Base-by-base conservation (phyloP, 768 basidiomycete genomes). In the Mycena alexandri region DNA sequence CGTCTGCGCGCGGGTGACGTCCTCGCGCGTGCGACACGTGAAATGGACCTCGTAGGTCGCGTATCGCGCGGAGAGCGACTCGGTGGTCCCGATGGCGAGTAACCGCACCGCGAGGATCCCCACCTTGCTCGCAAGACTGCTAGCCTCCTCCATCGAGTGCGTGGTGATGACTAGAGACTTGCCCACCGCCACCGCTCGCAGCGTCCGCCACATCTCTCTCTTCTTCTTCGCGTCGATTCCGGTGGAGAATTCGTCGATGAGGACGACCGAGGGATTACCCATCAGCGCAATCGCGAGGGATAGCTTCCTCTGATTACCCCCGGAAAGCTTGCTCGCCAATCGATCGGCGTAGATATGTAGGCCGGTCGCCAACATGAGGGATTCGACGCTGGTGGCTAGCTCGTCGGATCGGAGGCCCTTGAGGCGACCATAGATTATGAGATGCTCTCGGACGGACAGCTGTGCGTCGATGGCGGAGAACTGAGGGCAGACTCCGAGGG, bases 121-220 rank as follows among this genome's bases (percentile, higher is more conserved):
- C 19, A 93, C 93, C 74, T 89, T 88, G 72, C 83, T 90, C 2
- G 93, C 90, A 2, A 94, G 80, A 8, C 91, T 91, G 17, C 91
- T 90, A 2, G 91, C 92, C 76, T 94, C 93, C 77, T 93, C 93
- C 92, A 93, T 93, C 0, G 91, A 92, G 75, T 93, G 90, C 2
- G 91, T 92, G 1, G 90, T 92, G 59, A 93, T 88, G 38, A 92
- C 81, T 10, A 92, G 25, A 10, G 50, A 89, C 73, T 93, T 93
- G 17, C 89, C 91, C 3, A 82, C 79, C 0, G 89, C 85, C 6
- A 92, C 89, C 29, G 83, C 85, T 61, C 89, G 81, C 61, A 94
- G 80, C 0, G 90, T 93, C 17, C 80, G 79, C 93, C 93, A 94
- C 89, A 94, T 93, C 34, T 93, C 91, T 41, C 93, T 82, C 77